These are phyloP conservation scores for Stemphylium lycopersici DNA, from an alignment of 2,329 filamentous ascomycete species.

Conservation along the genomic window DNA sequence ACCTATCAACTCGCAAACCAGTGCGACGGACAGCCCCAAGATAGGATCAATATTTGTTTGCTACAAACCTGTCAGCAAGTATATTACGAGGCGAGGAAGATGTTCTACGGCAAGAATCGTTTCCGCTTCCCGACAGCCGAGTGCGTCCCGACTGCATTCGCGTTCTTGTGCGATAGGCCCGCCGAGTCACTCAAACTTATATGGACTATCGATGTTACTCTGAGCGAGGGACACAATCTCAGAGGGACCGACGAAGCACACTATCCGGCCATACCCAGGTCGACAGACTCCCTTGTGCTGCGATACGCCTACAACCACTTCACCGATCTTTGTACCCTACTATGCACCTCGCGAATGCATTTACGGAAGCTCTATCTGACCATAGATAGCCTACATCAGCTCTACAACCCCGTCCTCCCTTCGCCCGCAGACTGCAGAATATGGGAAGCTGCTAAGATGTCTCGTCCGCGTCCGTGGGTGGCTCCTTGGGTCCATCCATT, in stretches of 20 bases:
- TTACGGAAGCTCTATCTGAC: slow-evolving; percentile 23
- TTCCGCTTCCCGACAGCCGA: slow-evolving; percentile 32
- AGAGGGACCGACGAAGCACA: slow-evolving; percentile 19
- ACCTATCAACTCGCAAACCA: slow-evolving; percentile 26
- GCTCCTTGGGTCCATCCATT: slow-evolving; percentile 28
- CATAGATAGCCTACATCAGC: slow-evolving; percentile 19
- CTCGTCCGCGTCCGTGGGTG: slow-evolving; percentile 9
- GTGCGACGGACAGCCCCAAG: neutral
- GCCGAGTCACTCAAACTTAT: slow-evolving; percentile 19
- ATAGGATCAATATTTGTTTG: slow-evolving; percentile 14
- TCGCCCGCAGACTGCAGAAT: slow-evolving; percentile 15
- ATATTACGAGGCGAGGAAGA: slow-evolving; percentile 25
- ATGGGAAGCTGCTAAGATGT: slow-evolving; percentile 19
- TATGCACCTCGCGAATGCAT: slow-evolving; percentile 25
- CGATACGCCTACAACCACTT: slow-evolving; percentile 30
- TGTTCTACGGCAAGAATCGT: slow-evolving; percentile 31
- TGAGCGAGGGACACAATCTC: slow-evolving; percentile 29
- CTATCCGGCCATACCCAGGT: slow-evolving; percentile 20
- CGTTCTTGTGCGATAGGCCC: slow-evolving; percentile 31
- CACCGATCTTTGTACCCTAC: slow-evolving; percentile 26
- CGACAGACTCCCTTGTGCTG: slow-evolving; percentile 24
- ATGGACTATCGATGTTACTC: slow-evolving; percentile 21
- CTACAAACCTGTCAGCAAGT: slow-evolving; percentile 30
- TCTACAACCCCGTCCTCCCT: slow-evolving; percentile 9
- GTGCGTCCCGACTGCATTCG: slow-evolving; percentile 30